A percentile compares a stretch with the other conserved stretches of the same genome.
Evolutionary conservation across 2,329 filamentous ascomycete species (phyloP).

Genomic region (Colletotrichum cuscutae): DNA sequence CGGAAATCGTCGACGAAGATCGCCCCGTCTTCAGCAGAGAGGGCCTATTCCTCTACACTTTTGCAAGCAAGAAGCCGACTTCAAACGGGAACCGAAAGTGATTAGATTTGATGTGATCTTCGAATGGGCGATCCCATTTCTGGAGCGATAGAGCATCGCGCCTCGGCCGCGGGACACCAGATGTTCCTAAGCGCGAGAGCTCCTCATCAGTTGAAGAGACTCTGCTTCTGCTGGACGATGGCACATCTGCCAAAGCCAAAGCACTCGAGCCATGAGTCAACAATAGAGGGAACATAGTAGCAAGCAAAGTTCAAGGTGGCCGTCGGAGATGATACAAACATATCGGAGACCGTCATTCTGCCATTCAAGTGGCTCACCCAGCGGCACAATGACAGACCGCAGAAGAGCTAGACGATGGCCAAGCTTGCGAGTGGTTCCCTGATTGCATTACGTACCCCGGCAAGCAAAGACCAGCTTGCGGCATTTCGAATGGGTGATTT

Average conservation of each 20-base stretch:
- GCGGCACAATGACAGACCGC: not conserved
- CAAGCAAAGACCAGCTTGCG: not conserved
- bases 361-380: not conserved
- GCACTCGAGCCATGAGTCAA: not conserved
- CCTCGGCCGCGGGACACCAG: not conserved
- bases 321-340: not conserved
- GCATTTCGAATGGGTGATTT: not conserved
- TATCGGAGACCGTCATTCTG: not conserved
- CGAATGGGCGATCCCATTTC: not conserved
- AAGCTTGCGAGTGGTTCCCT: not conserved
- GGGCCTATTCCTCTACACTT: constrained; percentile 69
- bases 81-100: not conserved
- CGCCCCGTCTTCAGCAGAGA: constrained; percentile 66
- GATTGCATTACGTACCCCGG: not conserved
- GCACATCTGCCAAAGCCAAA: constrained; percentile 1
- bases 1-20: constrained; percentile 71
- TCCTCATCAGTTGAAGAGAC: not conserved
- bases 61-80: constrained; percentile 53
- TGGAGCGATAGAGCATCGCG: not conserved
- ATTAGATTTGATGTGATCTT: not conserved
- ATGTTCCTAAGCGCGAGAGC: not conserved
- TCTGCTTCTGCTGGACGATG: not conserved
- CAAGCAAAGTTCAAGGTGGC: not conserved
- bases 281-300: not conserved
- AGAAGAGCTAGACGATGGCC: not conserved